A percentile compares a stretch with the other conserved stretches of the same genome.
phyloP scores from a whole-genome alignment of 495 filamentous ascomycete genomes.

The Talaromyces thailandensis region DNA sequence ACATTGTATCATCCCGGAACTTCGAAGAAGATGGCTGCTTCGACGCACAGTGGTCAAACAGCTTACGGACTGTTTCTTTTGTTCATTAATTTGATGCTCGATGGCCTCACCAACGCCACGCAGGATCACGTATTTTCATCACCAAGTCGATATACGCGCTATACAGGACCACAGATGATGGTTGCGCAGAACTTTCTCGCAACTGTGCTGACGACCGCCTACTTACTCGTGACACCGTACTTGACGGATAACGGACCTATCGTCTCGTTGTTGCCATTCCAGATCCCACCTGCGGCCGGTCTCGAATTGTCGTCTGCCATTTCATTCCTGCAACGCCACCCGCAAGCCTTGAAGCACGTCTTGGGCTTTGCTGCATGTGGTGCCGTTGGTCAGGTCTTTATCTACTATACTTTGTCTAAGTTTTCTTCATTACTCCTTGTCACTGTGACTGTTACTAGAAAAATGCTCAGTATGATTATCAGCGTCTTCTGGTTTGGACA shows the following conservation, averaged over 20 bases:
- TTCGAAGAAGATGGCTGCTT: constrained; percentile 54
- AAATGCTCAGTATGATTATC: constrained; percentile 98
- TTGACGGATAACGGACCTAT: constrained; percentile 57
- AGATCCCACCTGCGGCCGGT: constrained; percentile 39
- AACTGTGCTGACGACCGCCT: constrained; percentile 62
- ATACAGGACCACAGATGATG: constrained; percentile 97
- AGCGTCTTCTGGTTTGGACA: constrained; percentile 94
- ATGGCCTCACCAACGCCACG: constrained; percentile 91
- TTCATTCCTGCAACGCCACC: constrained; percentile 68
- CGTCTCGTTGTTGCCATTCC: constrained; percentile 56
- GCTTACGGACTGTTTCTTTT: constrained; percentile 77
- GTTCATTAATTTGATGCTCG: constrained; percentile 86
- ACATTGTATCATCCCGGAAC: constrained; percentile 75
- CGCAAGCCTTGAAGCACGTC: constrained; percentile 72
- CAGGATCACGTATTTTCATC: constrained; percentile 89
- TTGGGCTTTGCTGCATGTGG: constrained; percentile 88
- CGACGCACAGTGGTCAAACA: constrained; percentile 42
- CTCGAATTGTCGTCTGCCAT: constrained; percentile 73
- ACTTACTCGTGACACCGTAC: constrained; percentile 71
- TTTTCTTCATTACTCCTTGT: constrained; percentile 90
- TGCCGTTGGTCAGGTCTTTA: constrained; percentile 91
- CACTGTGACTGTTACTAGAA: constrained; percentile 92
- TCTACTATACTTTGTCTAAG: constrained; percentile 88
- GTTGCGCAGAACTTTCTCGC: constrained; percentile 88
- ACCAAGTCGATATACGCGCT: constrained; percentile 51